Base-by-base conservation (phyloP, 768 basidiomycete species). In the Tricholoma bakamatsutake region DNA sequence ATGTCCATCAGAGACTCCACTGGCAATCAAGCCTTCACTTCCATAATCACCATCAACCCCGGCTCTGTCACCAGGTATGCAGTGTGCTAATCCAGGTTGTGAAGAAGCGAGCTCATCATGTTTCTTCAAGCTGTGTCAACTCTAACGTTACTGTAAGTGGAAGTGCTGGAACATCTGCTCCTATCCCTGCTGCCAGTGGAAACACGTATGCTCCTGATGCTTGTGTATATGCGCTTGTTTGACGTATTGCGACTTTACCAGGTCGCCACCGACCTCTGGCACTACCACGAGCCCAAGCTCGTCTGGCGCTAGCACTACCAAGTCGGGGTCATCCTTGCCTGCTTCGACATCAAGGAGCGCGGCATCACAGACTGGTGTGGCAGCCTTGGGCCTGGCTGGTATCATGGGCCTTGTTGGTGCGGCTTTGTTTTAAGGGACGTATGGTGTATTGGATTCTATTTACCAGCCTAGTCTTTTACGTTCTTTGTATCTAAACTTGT, bases 1-100 rank as follows among this genome's bases (percentile, higher is more conserved):
- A 60, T 80, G 33, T 64, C 64, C 11, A 56, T 87, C 59, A 85
- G 82, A 70, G 88, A 89, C 58, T 69, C 67, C 63, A 80, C 80
- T 12, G 88, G 88, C 13, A 13, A 64, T 1, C 66, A 61, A 8
- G 80, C 75, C 6, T 90, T 75, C 69, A 80, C 80, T 12, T 80
- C 81, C 50, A 69, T 72, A 2, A 71, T 82, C 31, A 80, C 71
- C 0, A 66, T 88, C 48, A 59, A 67, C 52, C 2, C 64, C 4
- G 70, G 80, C 28, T 47, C 63, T 10, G 70, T 74, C 56, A 57
- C 61, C 7, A 71, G 69, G 79, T 78, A 60, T 11, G 69, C 21
- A 4, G 17, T 21, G 18, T 30, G 12, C 21, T 17, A 52, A 27
- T 34, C 3, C 35, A 43, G 40, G 7, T 47, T 31, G 18, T 21